Percentiles rank a stretch among this genome's conserved stretches.
Evolutionary conservation across 202 grass and related monocot genomes (phyloP).

Genomic region (Schoenoplectus triqueter): DNA sequence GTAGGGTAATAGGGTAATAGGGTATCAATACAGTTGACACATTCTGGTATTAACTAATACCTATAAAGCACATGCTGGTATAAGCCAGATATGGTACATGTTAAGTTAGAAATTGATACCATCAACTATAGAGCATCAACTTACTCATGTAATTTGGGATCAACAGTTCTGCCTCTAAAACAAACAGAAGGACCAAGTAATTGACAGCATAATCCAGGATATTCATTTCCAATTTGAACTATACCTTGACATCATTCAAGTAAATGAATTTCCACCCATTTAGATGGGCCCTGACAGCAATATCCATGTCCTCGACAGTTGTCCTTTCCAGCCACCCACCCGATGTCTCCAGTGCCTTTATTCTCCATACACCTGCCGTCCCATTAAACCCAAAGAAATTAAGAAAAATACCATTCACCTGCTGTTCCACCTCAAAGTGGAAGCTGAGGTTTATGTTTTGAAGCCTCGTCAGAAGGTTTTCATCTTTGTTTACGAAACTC

Average conservation of each 20-base stretch:
- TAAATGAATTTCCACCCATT: conserved; percentile 83
- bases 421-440: conserved; percentile 86
- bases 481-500: conserved; percentile 76
- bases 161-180: not conserved
- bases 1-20: not conserved
- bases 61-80: not conserved
- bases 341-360: conserved; percentile 72
- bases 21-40: not conserved
- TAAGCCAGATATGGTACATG: not conserved
- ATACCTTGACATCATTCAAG: conserved; percentile 82
- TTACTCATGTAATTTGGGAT: not conserved
- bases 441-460: conserved; percentile 81
- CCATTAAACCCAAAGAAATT: conserved; percentile 88
- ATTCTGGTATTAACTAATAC: not conserved
- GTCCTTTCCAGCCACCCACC: conserved; percentile 81
- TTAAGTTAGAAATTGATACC: not conserved
- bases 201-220: not conserved
- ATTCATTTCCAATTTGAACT: not conserved
- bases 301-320: conserved; percentile 82
- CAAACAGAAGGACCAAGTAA: not conserved
- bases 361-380: conserved; percentile 83
- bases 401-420: conserved; percentile 68
- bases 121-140: not conserved
- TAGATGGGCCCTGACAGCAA: conserved; percentile 69
- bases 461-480: conserved; percentile 73